Evolutionary conservation across 148 eudicot species (phyloP).

Genomic region (Dysphania ambrosioides): DNA sequence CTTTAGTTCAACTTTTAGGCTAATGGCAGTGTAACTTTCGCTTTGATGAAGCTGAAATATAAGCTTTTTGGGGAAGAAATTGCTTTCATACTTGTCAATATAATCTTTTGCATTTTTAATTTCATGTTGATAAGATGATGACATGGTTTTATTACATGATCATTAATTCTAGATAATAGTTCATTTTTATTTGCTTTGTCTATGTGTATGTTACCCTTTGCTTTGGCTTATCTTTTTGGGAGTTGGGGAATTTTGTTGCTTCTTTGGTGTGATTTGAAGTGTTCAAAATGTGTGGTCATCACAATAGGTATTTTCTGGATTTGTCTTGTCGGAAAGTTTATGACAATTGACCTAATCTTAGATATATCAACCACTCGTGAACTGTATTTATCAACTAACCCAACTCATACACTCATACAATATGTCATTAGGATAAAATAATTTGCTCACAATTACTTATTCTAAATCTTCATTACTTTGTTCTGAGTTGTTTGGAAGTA

Average conservation of each 20-base stretch:
- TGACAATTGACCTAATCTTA: no score
- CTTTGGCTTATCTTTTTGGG: no score
- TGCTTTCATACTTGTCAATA: no score
- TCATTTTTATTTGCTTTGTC: no score
- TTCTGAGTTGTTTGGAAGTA: constrained; percentile 7
- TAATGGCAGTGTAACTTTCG: constrained; percentile 30
- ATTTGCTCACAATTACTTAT: not conserved
- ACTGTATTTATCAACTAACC: not conserved
- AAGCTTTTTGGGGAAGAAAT: constrained; percentile 19
- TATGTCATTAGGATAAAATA: constrained; percentile 7
- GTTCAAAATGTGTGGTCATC: not conserved
- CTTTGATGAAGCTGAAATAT: constrained; percentile 33
- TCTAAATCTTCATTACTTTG: not conserved
- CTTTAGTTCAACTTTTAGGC: constrained; percentile 23
- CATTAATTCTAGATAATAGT: no score
- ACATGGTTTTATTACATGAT: no score
- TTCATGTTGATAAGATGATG: not conserved
- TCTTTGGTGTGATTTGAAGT: constrained; percentile 3
- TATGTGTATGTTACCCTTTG: no score
- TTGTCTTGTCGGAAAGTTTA: not conserved
- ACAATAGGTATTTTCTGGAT: not conserved
- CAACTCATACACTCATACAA: not conserved
- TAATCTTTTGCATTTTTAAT: not conserved
- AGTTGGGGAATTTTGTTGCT: no score
- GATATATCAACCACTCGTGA: no score